A percentile compares a stretch with the other conserved stretches of the same genome.
phyloP scores from a whole-genome alignment of 768 basidiomycete species.

The Mycena chlorophos region DNA sequence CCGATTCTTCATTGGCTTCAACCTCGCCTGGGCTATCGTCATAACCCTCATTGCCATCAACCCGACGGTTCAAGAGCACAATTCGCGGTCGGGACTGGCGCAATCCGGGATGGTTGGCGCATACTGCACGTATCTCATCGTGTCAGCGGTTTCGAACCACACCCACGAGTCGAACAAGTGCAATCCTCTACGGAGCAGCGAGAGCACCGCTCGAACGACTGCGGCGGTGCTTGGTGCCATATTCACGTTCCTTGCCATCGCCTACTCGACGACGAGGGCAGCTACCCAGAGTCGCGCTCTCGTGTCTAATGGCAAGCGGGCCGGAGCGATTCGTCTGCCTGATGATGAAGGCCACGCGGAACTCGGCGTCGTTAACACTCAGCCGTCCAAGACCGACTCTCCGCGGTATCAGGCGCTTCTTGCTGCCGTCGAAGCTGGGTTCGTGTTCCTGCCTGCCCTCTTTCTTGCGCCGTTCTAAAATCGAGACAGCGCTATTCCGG shows the following conservation, averaged over 20 bases:
- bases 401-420: slow-evolving; percentile 92
- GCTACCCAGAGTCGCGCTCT: slow-evolving; percentile 94
- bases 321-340: slow-evolving; percentile 63
- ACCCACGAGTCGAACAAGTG: slow-evolving; percentile 70
- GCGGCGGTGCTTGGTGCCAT: slow-evolving; percentile 87
- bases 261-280: slow-evolving; percentile 94
- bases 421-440: slow-evolving; percentile 97
- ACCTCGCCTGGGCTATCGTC: slow-evolving; percentile 76
- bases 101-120: slow-evolving; percentile 97
- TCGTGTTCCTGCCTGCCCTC: slow-evolving; percentile 24
- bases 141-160: slow-evolving; percentile 92
- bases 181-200: slow-evolving; percentile 79
- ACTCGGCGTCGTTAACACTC: slow-evolving; percentile 74
- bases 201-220: slow-evolving; percentile 68
- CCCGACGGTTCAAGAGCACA: slow-evolving; percentile 85
- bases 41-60: slow-evolving; percentile 83
- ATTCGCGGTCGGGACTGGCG: slow-evolving; percentile 91
- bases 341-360: slow-evolving; percentile 63
- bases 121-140: slow-evolving; percentile 94
- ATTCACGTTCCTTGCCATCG: slow-evolving; percentile 97
- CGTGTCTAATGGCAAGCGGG: slow-evolving; percentile 69
- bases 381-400: slow-evolving; percentile 80
- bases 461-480: not conserved
- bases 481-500: slow-evolving; percentile 82
- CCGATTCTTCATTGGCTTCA: slow-evolving; percentile 96